Conservation (phyloP, 176 grass and related monocot genomes). For the Saccharum spontaneum region DNA sequence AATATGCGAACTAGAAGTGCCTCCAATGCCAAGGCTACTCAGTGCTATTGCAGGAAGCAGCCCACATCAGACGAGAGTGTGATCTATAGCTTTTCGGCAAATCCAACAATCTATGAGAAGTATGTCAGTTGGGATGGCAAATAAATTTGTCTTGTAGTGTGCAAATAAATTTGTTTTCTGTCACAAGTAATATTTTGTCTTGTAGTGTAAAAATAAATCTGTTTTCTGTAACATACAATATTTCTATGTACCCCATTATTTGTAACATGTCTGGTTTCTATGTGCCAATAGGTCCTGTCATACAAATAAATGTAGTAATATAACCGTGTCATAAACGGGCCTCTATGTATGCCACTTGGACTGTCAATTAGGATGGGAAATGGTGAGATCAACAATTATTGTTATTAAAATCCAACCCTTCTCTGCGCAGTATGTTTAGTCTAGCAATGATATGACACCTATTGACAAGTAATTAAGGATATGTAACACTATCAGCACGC, state of each 20-base stretch:
- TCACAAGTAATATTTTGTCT: background rate
- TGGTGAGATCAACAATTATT: background rate
- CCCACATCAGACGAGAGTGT: background rate
- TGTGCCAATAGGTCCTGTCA: background rate
- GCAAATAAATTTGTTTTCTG: background rate
- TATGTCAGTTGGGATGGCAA: background rate
- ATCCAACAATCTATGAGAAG: background rate
- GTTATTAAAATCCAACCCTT: background rate
- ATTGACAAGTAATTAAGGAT: constrained; percentile 25
- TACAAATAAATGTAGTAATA: background rate
- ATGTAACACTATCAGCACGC: background rate
- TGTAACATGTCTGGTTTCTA: background rate
- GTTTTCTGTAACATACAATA: background rate
- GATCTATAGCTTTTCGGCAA: background rate
- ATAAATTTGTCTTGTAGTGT: background rate
- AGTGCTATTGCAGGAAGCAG: background rate
- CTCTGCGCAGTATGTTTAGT: background rate
- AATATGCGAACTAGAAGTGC: background rate
- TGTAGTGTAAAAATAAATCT: background rate
- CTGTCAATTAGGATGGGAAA: too few species aligned
- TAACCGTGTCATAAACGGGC: background rate
- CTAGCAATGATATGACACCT: background rate
- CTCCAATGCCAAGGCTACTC: constrained; percentile 40
- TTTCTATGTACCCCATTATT: background rate
- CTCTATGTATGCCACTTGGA: too few species aligned